Evolutionary conservation across 148 eudicot genomes (phyloP), one percentile per base, ranked within the genome.

Genomic region (Dysphania ambrosioides): DNA sequence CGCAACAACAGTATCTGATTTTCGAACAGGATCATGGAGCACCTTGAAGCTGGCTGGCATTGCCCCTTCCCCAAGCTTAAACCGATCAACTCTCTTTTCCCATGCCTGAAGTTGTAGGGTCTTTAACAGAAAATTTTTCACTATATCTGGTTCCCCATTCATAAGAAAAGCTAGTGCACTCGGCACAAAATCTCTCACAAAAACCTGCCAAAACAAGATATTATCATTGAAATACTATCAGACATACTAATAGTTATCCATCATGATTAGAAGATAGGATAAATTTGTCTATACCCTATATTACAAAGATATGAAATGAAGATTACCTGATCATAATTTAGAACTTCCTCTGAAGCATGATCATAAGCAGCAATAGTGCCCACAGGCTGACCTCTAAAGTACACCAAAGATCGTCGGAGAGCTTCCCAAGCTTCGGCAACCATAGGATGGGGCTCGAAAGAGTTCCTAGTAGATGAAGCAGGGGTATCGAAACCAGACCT

Each of bases 21-120:
- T 95, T 38, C 98, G 90, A 67, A 79, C 85, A 49, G 98, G 93
- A 67, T 95, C 95, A 73, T 95, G 98, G 67, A 92, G 98, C 73
- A 95, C 97, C 81, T 95, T 95, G 82, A 95, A 95, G 79, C 98
- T 95, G 72, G 98, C 98, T 11, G 98, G 98, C 98, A 95, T 95
- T n/a, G 79, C 98, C 24, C 98, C 98, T 85, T 95, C 93, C 60
- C 98, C 98, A 3, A 95, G 98, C 86, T 88, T 95, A 81, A 95
- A 95, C 53, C 96, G 91, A 72, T 95, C 98, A 47, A 95, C 80
- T 87, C 85, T 92, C 79, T 95, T 95, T 81, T 95, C 98, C 98
- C 97, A 95, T 38, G 93, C 93, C 79, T 95, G 98, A 84, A 95
- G 96, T 77, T 90, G 97, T 75, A 95, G 85, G 24, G 98, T 95